phyloP scores from a whole-genome alignment of 1,284 basidiomycete genomes.

The Naganishia sp. region DNA sequence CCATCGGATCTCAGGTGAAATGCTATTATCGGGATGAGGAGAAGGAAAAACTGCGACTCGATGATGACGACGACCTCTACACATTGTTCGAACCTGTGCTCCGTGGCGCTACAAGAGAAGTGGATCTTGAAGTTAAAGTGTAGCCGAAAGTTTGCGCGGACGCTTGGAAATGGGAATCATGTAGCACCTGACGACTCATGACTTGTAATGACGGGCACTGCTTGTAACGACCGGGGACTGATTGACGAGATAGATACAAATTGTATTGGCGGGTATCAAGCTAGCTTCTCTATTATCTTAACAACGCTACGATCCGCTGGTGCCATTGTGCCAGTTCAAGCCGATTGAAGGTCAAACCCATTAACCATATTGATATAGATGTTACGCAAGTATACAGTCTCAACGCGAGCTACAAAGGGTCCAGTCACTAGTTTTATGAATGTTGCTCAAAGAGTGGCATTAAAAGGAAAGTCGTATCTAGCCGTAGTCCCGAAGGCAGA shows the following conservation, averaged over 20 bases:
- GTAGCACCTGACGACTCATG: conserved; percentile 5
- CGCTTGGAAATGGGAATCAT: not conserved
- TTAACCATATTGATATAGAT: conserved; percentile 6
- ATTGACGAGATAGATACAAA: not conserved
- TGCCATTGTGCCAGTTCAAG: not conserved
- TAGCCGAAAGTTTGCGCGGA: not conserved
- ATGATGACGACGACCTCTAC: conserved; percentile 83
- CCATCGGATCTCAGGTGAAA: conserved; percentile 56
- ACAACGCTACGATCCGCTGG: not conserved
- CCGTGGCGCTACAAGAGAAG: conserved; percentile 29
- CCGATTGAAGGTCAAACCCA: not conserved
- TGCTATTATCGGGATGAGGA: conserved; percentile 89
- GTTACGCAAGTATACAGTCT: conserved; percentile 17
- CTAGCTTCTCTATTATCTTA: too few species aligned
- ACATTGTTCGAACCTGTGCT: conserved; percentile 71
- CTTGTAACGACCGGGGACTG: conserved; percentile 1
- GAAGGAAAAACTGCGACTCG: conserved; percentile 80
- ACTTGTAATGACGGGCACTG: not conserved
- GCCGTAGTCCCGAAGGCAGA: not conserved
- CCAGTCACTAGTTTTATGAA: not conserved
- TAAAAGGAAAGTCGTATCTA: conserved; percentile 10
- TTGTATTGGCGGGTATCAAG: conserved; percentile 8
- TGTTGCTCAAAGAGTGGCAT: conserved; percentile 23
- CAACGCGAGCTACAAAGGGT: conserved; percentile 8
- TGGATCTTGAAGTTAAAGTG: conserved; percentile 34